phyloP scores from a whole-genome alignment of 768 basidiomycete species.

The Lentinula lateritia region DNA sequence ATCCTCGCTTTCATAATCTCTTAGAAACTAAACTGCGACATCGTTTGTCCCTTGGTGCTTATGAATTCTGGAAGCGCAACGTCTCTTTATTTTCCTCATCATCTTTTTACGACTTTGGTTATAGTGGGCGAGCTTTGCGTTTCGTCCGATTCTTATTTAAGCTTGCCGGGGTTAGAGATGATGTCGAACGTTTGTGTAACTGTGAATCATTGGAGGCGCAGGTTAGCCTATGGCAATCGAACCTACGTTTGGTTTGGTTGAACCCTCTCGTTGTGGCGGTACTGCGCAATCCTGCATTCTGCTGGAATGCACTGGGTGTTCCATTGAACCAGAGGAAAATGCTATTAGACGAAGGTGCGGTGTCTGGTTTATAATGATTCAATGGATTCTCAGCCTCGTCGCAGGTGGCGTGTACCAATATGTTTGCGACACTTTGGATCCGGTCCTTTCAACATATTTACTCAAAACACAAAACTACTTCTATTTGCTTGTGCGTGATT shows the following conservation, averaged over 20 bases:
- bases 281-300: slow-evolving; percentile 35
- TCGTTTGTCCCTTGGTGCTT: slow-evolving; percentile 50
- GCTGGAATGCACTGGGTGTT: slow-evolving; percentile 63
- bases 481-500: background rate
- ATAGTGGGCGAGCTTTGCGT: slow-evolving; percentile 49
- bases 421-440: slow-evolving; percentile 32
- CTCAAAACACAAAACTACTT: slow-evolving; percentile 5
- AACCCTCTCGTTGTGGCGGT: slow-evolving; percentile 38
- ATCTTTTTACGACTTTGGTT: slow-evolving; percentile 49
- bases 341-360: slow-evolving; percentile 27
- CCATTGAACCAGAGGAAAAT: slow-evolving; percentile 49
- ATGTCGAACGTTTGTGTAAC: slow-evolving; percentile 39
- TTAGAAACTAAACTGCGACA: slow-evolving; percentile 47
- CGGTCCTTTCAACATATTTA: slow-evolving; percentile 8
- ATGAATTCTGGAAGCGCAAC: slow-evolving; percentile 50
- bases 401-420: slow-evolving; percentile 26
- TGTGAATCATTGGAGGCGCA: slow-evolving; percentile 40
- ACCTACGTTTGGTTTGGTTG: slow-evolving; percentile 46
- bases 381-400: too few species aligned
- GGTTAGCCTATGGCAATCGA: slow-evolving; percentile 43
- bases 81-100: slow-evolving; percentile 18
- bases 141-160: slow-evolving; percentile 42
- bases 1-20: slow-evolving; percentile 43
- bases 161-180: slow-evolving; percentile 37
- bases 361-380: background rate